phyloP scores from a whole-genome alignment of 2,329 filamentous ascomycete genomes.

The Trichoderma pleuroti region DNA sequence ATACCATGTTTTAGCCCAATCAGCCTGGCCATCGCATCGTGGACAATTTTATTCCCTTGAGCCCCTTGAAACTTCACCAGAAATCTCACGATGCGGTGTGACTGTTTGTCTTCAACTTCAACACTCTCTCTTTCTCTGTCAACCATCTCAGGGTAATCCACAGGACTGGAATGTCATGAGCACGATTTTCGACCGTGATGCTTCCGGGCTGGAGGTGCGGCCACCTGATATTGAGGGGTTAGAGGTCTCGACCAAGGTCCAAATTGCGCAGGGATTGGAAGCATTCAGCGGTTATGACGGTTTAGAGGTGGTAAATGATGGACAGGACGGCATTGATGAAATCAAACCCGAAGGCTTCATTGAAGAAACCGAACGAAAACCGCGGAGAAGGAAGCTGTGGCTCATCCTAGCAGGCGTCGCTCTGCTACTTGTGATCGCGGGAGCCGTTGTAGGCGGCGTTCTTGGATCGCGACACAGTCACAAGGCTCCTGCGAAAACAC shows the following conservation, averaged over 20 bases:
- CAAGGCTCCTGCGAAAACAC: background rate
- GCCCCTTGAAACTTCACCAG: background rate
- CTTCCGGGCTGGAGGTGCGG: background rate
- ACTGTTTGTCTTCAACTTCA: background rate
- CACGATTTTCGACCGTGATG: background rate
- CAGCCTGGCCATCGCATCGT: background rate
- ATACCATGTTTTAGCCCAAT: background rate
- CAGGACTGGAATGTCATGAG: background rate
- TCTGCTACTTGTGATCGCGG: background rate
- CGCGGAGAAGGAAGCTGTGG: background rate
- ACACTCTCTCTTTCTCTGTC: background rate
- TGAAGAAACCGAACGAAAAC: background rate
- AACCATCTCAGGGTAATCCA: rapidly evolving
- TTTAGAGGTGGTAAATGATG: background rate
- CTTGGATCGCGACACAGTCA: background rate
- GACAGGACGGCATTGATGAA: background rate
- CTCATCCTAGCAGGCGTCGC: background rate
- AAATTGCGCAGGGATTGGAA: background rate
- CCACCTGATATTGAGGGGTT: background rate
- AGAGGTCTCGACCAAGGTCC: background rate
- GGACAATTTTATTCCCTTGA: background rate
- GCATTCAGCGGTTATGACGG: background rate
- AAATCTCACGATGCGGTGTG: background rate
- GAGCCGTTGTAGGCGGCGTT: background rate
- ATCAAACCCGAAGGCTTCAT: background rate